Base-by-base conservation (phyloP, 805 yeast species). In the Saccharomycopsis sp. region DNA sequence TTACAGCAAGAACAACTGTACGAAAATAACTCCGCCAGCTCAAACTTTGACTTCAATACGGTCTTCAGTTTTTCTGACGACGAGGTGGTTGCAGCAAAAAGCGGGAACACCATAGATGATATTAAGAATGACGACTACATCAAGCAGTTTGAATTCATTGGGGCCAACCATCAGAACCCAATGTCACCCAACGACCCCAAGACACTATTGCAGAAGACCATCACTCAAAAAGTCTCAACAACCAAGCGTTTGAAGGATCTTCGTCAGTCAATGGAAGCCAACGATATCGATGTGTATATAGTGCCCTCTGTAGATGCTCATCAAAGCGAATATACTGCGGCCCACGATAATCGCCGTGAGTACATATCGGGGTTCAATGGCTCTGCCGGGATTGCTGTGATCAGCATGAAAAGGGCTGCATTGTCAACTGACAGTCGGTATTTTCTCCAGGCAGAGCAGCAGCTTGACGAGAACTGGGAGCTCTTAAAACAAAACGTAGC, bases 381-480 rank as follows among this genome's bases (percentile, higher is more conserved):
- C 18, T 76, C 82, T 61, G 83, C 85, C 5, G 87, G 87, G 58
- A 72, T 81, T 50, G 85, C 86, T 9, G 69, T 82, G 24, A 73
- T 82, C 34, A 79, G 85, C 15, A 72, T 79, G 77, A 79, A 78
- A 63, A 71, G 72, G 12, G 69, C 68, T 18, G 81, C 79, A 1
- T 73, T 82, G 61, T 75, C 84, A 0, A 82, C 87, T 3, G 87
- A 82, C 65, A 83, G 84, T 16, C 70, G 87, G 57, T 82, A 82
- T 68, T 82, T 81, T 64, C 76, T 75, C 55, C 87, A 82, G 66
- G 87, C 86, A 2, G 62, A 73, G 44, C 75, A 79, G 64, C 84
- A 81, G 67, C 71, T 82, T 60, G 87, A 82, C 66, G 79, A 79
- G 64, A 82, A 82, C 68, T 82, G 87, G 87, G 61, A 68, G 3